Base-by-base conservation (phyloP, 1,139 yeast genomes). In the Magnusiomyces sp. region DNA sequence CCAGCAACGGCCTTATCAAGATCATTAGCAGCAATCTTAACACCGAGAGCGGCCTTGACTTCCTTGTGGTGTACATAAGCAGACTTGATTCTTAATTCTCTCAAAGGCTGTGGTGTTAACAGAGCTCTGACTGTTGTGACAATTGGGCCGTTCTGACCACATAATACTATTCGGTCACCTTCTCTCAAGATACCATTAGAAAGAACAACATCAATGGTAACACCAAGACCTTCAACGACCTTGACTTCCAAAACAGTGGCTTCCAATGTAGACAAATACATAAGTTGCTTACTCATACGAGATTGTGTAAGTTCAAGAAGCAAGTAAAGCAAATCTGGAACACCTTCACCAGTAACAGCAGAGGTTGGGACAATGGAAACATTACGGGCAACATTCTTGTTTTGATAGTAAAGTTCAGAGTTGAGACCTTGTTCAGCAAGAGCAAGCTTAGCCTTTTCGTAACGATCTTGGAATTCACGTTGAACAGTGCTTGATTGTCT, bases 271-370 rank as follows among this genome's bases (percentile, higher is more conserved):
- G 97, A 83, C 60, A 94, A 75, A 75, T 94, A 94, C 94, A 88
- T 92, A 73, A 94, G 83, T 75, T 92, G 97, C 70, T 90, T 90
- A 55, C 96, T 86, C 99, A 94, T 94, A 75, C 98, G 84, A 81
- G 88, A 85, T 72, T 94, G 97, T 23, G 98, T 92, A 63, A 94
- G 79, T 69, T 92, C 97, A 61, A 94, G 78, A 65, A 94, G 76
- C 68, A 94, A 79, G 92, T 96, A 90, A 65, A 94, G 80, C 72
- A 94, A 77, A 79, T 94, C 99, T 45, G 99, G 98, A 60, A 94
- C 94, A 83, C 99, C 99, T 72, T 94, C 99, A 69, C 98, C 99
- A 31, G 97, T 90, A 46, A 90, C 95, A 52, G 99, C 98, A 55
- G 97, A 90, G 13, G 98, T 92, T 60, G 99, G 98, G 50, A 94